Conservation (phyloP, 345 rosid genomes). For the Mallotus nudiflorus region DNA sequence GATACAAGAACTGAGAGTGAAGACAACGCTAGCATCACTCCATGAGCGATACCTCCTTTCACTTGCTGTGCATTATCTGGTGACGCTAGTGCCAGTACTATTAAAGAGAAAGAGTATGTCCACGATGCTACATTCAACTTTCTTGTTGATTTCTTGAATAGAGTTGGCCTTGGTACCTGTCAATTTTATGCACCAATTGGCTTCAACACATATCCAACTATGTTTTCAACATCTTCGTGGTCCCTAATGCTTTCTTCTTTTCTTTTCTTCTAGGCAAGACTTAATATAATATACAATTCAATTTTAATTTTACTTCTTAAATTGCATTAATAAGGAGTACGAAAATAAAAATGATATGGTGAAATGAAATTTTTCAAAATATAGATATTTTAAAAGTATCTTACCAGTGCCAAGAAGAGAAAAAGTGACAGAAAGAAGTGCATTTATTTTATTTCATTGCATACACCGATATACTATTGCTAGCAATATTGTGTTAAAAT, state of each 20-base stretch:
- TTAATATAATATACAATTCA: slow-evolving; percentile 4
- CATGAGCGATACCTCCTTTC: slow-evolving; percentile 16
- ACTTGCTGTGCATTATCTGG: slow-evolving; percentile 30
- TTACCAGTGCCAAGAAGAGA: slow-evolving; percentile 29
- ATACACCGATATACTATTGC: too few relatives aligned
- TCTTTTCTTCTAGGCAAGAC: too few relatives aligned
- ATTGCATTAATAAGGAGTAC: too few relatives aligned
- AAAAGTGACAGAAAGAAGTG: slow-evolving; percentile 33
- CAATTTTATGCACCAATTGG: too few relatives aligned
- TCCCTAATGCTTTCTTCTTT: too few relatives aligned
- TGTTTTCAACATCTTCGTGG: too few relatives aligned
- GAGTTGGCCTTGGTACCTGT: slow-evolving; percentile 21
- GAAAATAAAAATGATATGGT: too few relatives aligned
- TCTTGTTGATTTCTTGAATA: slow-evolving; percentile 27
- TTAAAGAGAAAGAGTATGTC: slow-evolving; percentile 31
- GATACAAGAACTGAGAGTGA: slow-evolving; percentile 19
- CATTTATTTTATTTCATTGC: too few relatives aligned
- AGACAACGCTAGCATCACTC: slow-evolving; percentile 19
- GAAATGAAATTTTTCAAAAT: too few relatives aligned
- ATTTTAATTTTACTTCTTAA: slow-evolving; percentile 12
- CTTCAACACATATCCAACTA: too few relatives aligned
- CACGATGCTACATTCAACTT: slow-evolving; percentile 33
- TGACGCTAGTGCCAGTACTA: slow-evolving; percentile 24
- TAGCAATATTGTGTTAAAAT: too few relatives aligned
- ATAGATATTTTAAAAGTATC: too few relatives aligned